Evolutionary conservation across 2,329 filamentous ascomycete species (phyloP).

Genomic region (Penicillium crustosum): DNA sequence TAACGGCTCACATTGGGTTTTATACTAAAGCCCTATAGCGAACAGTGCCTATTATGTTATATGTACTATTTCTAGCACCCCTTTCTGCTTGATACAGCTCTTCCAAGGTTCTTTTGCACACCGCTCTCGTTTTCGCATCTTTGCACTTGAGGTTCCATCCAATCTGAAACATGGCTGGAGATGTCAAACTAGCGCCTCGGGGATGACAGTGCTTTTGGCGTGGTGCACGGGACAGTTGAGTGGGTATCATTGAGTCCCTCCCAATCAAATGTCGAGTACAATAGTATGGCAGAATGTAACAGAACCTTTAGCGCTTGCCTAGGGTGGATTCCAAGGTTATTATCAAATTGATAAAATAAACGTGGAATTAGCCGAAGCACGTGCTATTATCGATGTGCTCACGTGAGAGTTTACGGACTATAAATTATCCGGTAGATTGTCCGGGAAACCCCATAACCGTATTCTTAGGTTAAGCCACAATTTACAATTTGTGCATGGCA

Average conservation of each 20-base stretch:
- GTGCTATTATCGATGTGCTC: neutral
- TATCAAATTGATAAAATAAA: neutral
- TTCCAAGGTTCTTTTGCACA: neutral
- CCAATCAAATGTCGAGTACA: neutral
- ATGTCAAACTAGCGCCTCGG: constrained; percentile 21
- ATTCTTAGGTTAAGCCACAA: neutral
- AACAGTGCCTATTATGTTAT: neutral
- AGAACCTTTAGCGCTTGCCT: neutral
- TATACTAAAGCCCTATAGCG: neutral
- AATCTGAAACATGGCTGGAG: constrained; percentile 25
- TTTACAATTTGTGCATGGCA: neutral
- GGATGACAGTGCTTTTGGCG: constrained; percentile 11
- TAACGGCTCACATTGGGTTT: neutral
- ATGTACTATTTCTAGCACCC: neutral
- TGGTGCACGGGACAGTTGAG: constrained; percentile 1
- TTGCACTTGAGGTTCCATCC: constrained; percentile 3
- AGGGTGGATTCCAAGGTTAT: neutral
- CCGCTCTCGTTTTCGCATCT: neutral
- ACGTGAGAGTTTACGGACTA: neutral
- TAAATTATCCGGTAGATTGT: too few species aligned
- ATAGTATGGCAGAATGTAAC: neutral
- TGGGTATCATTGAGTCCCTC: neutral
- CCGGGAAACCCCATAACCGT: too few species aligned
- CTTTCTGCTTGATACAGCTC: neutral
- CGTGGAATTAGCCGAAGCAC: neutral